phyloP scores from a whole-genome alignment of 108 stramenopile species.

The Nitzschia putrida region DNA sequence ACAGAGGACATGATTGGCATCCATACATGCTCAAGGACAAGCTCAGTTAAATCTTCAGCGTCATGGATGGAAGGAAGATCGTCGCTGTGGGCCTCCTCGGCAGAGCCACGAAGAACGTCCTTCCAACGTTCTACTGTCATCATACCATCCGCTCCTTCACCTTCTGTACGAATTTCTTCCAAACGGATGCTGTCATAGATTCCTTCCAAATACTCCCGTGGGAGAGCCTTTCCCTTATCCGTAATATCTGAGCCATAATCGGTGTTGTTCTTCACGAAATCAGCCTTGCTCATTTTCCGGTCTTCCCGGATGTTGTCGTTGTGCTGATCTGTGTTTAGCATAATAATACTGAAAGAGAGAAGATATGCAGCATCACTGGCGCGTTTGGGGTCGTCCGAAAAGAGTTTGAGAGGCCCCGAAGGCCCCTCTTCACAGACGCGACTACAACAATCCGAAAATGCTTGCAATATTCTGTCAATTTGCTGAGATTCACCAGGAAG shows the following conservation, averaged over 20 bases:
- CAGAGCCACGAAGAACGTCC: constrained; percentile 69
- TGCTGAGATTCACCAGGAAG: constrained; percentile 93
- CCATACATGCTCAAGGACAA: constrained; percentile 82
- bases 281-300: constrained; percentile 88
- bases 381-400: constrained; percentile 81
- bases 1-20: constrained; percentile 79
- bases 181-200: constrained; percentile 87
- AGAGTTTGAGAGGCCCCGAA: constrained; percentile 55
- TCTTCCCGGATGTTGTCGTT: constrained; percentile 94
- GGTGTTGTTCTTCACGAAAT: constrained; percentile 90
- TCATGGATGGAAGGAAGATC: constrained; percentile 32
- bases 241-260: constrained; percentile 93
- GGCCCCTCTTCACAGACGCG: constrained; percentile 75
- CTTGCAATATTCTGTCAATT: constrained; percentile 88
- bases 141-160: constrained; percentile 84
- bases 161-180: constrained; percentile 86
- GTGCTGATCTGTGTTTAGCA: constrained; percentile 98
- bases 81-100: constrained; percentile 36
- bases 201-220: constrained; percentile 80
- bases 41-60: constrained; percentile 69
- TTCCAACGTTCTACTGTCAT: constrained; percentile 93
- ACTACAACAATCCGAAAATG: constrained; percentile 86
- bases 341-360: constrained; percentile 94
- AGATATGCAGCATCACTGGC: constrained; percentile 92
- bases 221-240: constrained; percentile 79